Evolutionary conservation across 2,329 filamentous ascomycete genomes (phyloP), one percentile per base, ranked within the genome.

Genomic region (Endothia cerciana): DNA sequence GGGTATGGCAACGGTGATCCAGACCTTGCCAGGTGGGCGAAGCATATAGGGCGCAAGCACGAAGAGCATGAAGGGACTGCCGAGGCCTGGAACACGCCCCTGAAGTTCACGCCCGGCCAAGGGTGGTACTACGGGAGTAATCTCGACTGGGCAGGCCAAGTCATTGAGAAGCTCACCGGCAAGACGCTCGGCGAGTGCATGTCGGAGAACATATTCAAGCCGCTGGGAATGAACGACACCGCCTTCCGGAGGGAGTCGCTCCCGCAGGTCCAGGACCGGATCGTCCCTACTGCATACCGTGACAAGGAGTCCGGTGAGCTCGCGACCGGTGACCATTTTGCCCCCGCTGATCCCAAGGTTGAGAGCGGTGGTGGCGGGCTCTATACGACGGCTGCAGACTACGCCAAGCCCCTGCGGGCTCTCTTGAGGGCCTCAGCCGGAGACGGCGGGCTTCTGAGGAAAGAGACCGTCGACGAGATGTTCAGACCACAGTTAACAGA

Each of bases 121-220:
- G 77, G 78, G 7, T 87, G 83, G 83, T 74, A 73, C 38, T 87
- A 86, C 65, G 82, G 84, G 4, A 71, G 76, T 3, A 73, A 74
- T 0, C 65, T 80, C 51, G 83, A 86, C 74, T 85, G 81, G 77
- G 82, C 79, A 0, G 82, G 81, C 3, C 66, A 79, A 5, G 73
- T 80, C 0, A 72, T 86, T 4, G 79, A 83, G 70, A 72, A 71
- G 4, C 55, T 81, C 4, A 79, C 77, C 0, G 76, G 76, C 7
- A 69, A 74, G 61, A 69, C 67, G 0, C 72, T 85, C 3, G 75
- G 75, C 0, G 70, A 69, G 6, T 81, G 79, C 73, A 77, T 80
- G 74, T 69, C 74, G 40, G 60, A 72, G 58, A 70, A 79, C 70
- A 70, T 81, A 19, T 76, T 80, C n/a, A 67, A 67, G 3, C 77